Base-by-base conservation (phyloP, 352 stramenopile genomes). In the Phytophthora constricta region DNA sequence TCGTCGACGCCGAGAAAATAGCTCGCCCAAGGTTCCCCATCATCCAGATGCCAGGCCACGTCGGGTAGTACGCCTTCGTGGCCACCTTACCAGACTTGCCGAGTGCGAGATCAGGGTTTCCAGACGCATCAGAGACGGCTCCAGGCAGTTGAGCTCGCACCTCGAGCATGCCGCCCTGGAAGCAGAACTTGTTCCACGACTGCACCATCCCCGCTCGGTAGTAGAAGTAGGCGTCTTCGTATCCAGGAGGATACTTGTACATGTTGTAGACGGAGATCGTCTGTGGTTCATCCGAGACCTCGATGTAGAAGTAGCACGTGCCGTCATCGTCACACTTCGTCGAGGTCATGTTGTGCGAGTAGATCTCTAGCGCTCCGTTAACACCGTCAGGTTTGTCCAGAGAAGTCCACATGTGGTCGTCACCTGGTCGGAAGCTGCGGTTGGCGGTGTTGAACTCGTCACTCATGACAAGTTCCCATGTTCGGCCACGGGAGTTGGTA, bases 321-420 rank as follows among this genome's bases (percentile, higher is more conserved):
- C 58, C 68, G 49, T 82, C 70, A 27, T 49, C 62, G 22, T 84
- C 75, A 45, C 80, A 89, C 43, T 78, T 82, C 14, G 81, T 88
- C 11, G 68, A 86, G 14, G 79, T 82, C 70, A 96, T 97, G 27
- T 85, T 91, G 56, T 89, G 87, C 47, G 93, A 93, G 77, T 99
- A 99, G 63, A 97, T 92, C 42, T 98, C 91, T 25, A 98, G 75
- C 3, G 93, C 94, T 16, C 80, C 83, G 54, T 97, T 97, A n/a
- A 92, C 95, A 59, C 93, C 93, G 68, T 98, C 94, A 50, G 98
- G 97, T 63, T 98, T 98, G 45, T 98, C 79, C 34, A 97, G 80
- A 4, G 94, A 92, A 19, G 93, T 98, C 94, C 94, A 99, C 27
- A 92, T 70, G 34, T 97, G 93, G 76, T 98, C 96, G 25, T 86